Evolutionary conservation across 495 filamentous ascomycete species (phyloP), one percentile per base, ranked within the genome.

Genomic region (Gamarada debralockiae): DNA sequence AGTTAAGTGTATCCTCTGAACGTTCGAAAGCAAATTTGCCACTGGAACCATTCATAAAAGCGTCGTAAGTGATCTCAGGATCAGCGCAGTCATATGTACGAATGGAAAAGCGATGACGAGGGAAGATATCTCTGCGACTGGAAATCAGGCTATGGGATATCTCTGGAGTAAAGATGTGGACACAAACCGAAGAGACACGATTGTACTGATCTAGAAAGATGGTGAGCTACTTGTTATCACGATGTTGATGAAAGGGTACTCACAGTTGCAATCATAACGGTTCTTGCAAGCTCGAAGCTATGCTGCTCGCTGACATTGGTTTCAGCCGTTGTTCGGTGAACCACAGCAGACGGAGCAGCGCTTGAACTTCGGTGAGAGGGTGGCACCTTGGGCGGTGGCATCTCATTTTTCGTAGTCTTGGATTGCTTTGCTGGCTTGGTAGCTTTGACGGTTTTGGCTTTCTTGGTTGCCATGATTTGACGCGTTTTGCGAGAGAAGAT

Each of bases 41-140:
- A 15, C 45, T 34, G 5, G 25, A 5, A 12, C 42, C 41, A 8
- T 54, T 22, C 4, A 55, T 48, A 29, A 60, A 60, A n/a, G 42
- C 14, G 18, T 56, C 46, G 21, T 65, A 65, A 3, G 31, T 23
- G 17, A 22, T 21, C 3, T 39, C 33, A 3, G 55, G 59, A 38
- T 65, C 50, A 23, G 44, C 36, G 15, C 51, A 50, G 36, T 64
- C 58, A 34, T 24, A 64, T 8, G 36, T 17, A 15, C 41, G 50
- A 15, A 40, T 17, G 3, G 14, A 10, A n/a, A 23, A 56, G n/a
- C 27, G n/a, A 33, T 54, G 14, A 23, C 37, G 27, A 8, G 50
- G 46, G 24, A 62, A 62, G 8, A 58, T 23, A 25, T 43, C 21
- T 25, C 54, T 57, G 14, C 6, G 17, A 17, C 20, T 43, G 21